phyloP scores from a whole-genome alignment of 1,139 yeast species.

The Nakaseomyces kungkrabaensis region DNA sequence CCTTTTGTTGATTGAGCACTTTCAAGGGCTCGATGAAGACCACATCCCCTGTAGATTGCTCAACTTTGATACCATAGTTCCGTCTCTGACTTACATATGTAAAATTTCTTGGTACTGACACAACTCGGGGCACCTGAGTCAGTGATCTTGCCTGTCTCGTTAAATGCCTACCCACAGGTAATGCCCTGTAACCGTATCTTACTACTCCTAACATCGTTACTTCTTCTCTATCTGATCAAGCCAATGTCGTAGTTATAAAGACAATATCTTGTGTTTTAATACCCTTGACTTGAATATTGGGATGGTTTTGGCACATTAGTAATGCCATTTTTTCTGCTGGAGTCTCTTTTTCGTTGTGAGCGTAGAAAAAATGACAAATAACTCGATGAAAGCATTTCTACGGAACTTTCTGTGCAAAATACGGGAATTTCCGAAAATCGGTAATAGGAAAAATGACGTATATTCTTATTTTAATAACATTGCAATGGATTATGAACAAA shows the following conservation, averaged over 20 bases:
- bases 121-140: background rate
- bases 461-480: no score
- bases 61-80: background rate
- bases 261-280: no score
- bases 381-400: background rate
- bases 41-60: conserved; percentile 7
- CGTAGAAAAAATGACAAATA: no score
- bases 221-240: no score
- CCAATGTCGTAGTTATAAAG: no score
- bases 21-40: conserved; percentile 15
- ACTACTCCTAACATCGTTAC: background rate
- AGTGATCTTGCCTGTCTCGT: background rate
- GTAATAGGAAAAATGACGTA: background rate
- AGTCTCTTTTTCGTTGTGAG: no score
- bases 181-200: background rate
- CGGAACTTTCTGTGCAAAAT: background rate
- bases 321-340: no score
- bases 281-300: no score
- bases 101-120: background rate
- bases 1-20: conserved; percentile 16
- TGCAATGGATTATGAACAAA: no score
- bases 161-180: background rate
- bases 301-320: no score
- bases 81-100: no score
- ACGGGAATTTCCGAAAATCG: background rate